Evolutionary conservation across 495 filamentous ascomycete genomes (phyloP).

Genomic region (Aspergillus leporis): DNA sequence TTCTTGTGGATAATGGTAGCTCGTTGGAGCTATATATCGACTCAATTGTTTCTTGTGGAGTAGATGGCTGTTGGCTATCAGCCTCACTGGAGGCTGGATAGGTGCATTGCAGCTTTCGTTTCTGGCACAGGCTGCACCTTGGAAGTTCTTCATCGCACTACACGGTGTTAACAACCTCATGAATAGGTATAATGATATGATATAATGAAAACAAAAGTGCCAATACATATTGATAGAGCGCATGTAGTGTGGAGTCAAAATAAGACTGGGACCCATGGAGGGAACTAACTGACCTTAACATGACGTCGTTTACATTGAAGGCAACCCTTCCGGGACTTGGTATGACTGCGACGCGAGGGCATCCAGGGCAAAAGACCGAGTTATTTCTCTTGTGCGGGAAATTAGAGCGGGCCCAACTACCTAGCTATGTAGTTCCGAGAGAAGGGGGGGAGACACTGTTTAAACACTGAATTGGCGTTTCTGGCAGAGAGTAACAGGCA

Average conservation of each 20-base stretch:
- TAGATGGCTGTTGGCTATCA: constrained; percentile 28
- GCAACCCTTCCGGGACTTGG: constrained; percentile 31
- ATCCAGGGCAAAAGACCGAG: constrained; percentile 8
- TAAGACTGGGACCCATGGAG: neutral
- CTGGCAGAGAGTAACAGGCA: neutral
- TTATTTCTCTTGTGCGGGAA: neutral
- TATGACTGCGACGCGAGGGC: constrained; percentile 32
- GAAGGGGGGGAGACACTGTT: neutral
- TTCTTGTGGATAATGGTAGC: constrained; percentile 24
- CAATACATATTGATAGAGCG: neutral
- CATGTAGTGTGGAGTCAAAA: constrained; percentile 1
- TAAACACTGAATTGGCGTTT: too few relatives aligned
- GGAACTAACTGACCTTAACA: constrained; percentile 24
- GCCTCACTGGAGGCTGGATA: constrained; percentile 34
- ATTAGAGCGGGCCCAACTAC: neutral
- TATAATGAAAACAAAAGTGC: neutral
- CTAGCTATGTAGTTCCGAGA: neutral
- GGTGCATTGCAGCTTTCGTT: constrained; percentile 37
- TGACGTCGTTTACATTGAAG: constrained; percentile 29
- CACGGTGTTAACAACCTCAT: neutral
- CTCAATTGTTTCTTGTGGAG: constrained; percentile 25
- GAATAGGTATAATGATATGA: neutral
- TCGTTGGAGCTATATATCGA: constrained; percentile 9
- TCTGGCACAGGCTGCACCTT: constrained; percentile 37
- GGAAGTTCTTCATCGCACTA: constrained; percentile 42